phyloP scores from a whole-genome alignment of 176 grass and related monocot species.

The Coix lacrymajobi region DNA sequence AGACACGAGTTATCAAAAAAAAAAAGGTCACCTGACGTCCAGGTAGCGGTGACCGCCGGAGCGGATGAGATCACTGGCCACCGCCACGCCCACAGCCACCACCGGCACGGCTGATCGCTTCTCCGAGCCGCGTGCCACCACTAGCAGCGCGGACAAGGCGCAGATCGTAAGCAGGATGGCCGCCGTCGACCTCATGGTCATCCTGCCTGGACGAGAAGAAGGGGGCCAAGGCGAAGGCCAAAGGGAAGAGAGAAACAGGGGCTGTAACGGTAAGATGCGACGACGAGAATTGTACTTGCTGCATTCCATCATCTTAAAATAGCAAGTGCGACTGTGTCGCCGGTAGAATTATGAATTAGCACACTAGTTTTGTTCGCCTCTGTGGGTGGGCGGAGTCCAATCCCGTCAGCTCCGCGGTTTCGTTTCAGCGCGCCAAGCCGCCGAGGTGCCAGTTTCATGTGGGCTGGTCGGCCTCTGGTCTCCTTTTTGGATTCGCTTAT shows the following conservation, averaged over 20 bases:
- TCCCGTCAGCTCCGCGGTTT: neutral
- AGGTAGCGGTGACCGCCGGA: slow-evolving; percentile 50
- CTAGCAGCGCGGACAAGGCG: neutral
- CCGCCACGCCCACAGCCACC: slow-evolving; percentile 40
- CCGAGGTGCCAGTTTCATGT: neutral
- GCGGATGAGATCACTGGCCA: slow-evolving; percentile 31
- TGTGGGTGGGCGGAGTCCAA: neutral
- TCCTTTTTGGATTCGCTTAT: too few species aligned
- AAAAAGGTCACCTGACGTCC: slow-evolving; percentile 32
- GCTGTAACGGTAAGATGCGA: neutral
- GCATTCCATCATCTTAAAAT: neutral
- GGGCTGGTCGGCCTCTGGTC: neutral
- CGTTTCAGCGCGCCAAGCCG: neutral
- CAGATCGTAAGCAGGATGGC: neutral
- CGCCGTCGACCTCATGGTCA: neutral
- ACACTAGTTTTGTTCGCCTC: neutral
- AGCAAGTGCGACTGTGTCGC: neutral
- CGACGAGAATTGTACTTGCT: neutral
- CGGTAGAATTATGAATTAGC: neutral
- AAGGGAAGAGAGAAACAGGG: neutral
- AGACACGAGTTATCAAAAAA: neutral
- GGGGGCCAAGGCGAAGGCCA: neutral
- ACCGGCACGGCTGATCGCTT: neutral
- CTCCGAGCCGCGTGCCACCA: neutral
- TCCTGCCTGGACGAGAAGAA: neutral